Evolutionary conservation across 2,329 filamentous ascomycete genomes (phyloP).

Genomic region (Leptographium procerum): DNA sequence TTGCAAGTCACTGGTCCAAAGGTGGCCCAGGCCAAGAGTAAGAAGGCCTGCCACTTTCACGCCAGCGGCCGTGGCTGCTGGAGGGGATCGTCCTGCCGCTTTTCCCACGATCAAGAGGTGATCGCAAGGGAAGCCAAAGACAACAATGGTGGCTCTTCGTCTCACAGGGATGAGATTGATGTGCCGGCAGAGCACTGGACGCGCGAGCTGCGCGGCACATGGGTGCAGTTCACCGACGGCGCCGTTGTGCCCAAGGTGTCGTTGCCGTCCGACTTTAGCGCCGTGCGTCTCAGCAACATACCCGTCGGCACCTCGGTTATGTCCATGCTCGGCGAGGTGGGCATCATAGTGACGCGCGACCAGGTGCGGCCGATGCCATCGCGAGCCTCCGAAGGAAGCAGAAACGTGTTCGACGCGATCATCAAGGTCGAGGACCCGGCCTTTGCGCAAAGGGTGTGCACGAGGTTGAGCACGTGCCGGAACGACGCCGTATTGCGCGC

Average conservation of each 20-base stretch:
- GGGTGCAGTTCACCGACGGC: background rate
- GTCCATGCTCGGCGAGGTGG: conserved; percentile 21
- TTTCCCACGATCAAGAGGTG: too few relatives aligned
- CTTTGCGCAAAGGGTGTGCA: background rate
- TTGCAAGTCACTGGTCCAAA: too few relatives aligned
- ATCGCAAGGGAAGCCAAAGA: too few relatives aligned
- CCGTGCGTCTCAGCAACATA: conserved; percentile 18
- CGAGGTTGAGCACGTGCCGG: background rate
- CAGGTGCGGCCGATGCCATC: background rate
- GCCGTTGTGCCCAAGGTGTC: conserved; percentile 18
- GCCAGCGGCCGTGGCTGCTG: too few relatives aligned
- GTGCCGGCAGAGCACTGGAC: background rate
- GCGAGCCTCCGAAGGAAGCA: background rate
- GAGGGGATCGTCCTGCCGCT: too few relatives aligned
- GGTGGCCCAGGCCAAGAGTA: too few relatives aligned
- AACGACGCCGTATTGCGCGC: background rate
- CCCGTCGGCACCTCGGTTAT: conserved; percentile 16
- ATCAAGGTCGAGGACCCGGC: background rate
- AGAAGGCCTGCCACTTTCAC: too few relatives aligned
- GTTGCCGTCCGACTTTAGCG: conserved; percentile 25
- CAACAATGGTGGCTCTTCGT: too few relatives aligned
- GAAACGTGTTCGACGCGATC: background rate
- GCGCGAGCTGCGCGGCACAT: conserved; percentile 1
- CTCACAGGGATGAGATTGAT: too few relatives aligned
- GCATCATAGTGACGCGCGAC: conserved; percentile 14